Conservation (phyloP, 2,329 filamentous ascomycete genomes). For the Monilinia fructicola region DNA sequence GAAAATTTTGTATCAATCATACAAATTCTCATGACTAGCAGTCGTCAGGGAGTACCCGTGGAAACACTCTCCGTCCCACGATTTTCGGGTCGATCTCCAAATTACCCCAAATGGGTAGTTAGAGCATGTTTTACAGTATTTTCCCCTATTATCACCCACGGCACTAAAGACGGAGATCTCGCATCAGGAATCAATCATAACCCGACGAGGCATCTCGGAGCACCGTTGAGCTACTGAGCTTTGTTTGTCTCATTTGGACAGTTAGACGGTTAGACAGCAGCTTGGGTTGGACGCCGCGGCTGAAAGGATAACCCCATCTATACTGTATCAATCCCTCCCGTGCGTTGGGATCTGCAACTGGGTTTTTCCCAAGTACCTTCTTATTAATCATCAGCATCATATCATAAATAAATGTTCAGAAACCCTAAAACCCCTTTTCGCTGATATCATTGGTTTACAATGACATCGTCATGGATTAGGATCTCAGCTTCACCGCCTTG, state of each 20-base stretch:
- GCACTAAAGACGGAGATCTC: not conserved
- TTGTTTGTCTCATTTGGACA: not conserved
- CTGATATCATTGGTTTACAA: not conserved
- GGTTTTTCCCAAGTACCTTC: not conserved
- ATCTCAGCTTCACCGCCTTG: conserved; percentile 3
- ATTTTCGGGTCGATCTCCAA: not conserved
- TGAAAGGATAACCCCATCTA: conserved; percentile 4
- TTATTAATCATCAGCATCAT: not conserved
- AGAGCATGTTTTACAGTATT: not conserved
- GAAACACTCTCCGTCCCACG: no score
- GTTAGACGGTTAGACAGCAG: not conserved
- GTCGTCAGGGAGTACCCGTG: no score
- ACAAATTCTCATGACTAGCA: not conserved
- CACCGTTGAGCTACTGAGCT: conserved; percentile 12
- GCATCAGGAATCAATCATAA: not conserved
- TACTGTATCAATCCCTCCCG: not conserved
- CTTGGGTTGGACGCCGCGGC: not conserved
- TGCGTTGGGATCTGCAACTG: conserved; percentile 11
- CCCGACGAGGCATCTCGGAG: conserved; percentile 1
- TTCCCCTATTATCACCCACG: not conserved
- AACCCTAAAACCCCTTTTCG: conserved; percentile 14
- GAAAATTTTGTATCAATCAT: not conserved
- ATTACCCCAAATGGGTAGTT: not conserved
- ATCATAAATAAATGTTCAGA: not conserved
- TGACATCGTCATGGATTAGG: conserved; percentile 1